phyloP scores from a whole-genome alignment of 305 asterid species.

The Plantago coronopus region DNA sequence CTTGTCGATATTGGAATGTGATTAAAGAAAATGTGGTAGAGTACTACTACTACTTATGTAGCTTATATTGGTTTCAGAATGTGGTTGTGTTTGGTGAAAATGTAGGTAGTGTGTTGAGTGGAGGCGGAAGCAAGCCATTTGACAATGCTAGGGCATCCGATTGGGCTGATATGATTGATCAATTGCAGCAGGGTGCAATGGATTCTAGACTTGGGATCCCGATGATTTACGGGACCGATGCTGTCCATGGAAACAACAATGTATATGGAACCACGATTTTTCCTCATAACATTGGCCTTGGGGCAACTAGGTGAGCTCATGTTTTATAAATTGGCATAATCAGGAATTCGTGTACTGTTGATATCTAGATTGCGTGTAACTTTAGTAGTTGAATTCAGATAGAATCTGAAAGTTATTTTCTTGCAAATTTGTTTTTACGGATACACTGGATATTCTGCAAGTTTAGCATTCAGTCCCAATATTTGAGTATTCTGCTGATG shows the following conservation, averaged over 20 bases:
- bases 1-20: neutral
- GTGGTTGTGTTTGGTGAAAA: neutral
- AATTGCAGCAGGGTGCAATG: slow-evolving; percentile 63
- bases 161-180: slow-evolving; percentile 88
- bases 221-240: slow-evolving; percentile 74
- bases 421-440: too few relatives aligned
- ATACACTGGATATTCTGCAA: neutral
- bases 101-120: slow-evolving; percentile 84
- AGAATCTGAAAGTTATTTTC: neutral
- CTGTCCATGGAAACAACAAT: slow-evolving; percentile 91
- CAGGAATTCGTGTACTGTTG: too few relatives aligned
- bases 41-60: too few relatives aligned
- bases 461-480: neutral
- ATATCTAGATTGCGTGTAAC: too few relatives aligned
- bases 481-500: neutral
- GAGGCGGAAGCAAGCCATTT: slow-evolving; percentile 85
- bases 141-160: slow-evolving; percentile 72
- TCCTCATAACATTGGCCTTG: slow-evolving; percentile 91
- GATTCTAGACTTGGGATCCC: slow-evolving; percentile 83
- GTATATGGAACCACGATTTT: slow-evolving; percentile 88
- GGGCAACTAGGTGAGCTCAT: slow-evolving; percentile 75
- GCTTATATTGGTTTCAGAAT: neutral
- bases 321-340: too few relatives aligned
- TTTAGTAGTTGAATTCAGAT: neutral
- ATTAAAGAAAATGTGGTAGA: too few relatives aligned